phyloP scores from a whole-genome alignment of 495 filamentous ascomycete species.

The Pyrenula aspistea region DNA sequence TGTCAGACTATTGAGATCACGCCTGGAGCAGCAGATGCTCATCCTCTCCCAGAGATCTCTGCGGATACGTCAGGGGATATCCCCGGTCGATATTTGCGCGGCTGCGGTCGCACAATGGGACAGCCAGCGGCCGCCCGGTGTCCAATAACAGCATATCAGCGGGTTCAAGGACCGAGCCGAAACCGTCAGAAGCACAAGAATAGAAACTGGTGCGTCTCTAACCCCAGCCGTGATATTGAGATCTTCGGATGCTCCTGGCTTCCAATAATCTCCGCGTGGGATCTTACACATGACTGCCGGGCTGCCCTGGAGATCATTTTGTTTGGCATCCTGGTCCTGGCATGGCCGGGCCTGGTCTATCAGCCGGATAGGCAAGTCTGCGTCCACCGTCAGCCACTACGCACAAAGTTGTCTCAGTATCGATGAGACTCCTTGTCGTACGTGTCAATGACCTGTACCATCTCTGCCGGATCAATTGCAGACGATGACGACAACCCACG shows the following conservation, averaged over 20 bases:
- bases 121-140: background rate
- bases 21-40: no score
- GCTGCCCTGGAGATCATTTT: no score
- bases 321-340: conserved; percentile 49
- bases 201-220: background rate
- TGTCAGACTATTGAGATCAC: background rate
- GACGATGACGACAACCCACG: no score
- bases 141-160: background rate
- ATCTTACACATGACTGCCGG: background rate
- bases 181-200: background rate
- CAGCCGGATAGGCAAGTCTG: background rate
- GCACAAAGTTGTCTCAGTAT: no score
- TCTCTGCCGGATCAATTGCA: no score
- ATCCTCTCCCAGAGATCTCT: no score
- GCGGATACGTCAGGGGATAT: background rate
- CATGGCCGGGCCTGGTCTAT: no score
- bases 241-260: background rate
- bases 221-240: background rate
- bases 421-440: no score
- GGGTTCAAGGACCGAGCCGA: background rate
- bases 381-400: no score
- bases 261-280: background rate
- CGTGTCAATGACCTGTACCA: no score
- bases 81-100: background rate
- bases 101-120: background rate